Evolutionary conservation across 192 early-diverging fungal species (phyloP), one percentile per base, ranked within the genome.

Genomic region (Linnemannia hyalina): DNA sequence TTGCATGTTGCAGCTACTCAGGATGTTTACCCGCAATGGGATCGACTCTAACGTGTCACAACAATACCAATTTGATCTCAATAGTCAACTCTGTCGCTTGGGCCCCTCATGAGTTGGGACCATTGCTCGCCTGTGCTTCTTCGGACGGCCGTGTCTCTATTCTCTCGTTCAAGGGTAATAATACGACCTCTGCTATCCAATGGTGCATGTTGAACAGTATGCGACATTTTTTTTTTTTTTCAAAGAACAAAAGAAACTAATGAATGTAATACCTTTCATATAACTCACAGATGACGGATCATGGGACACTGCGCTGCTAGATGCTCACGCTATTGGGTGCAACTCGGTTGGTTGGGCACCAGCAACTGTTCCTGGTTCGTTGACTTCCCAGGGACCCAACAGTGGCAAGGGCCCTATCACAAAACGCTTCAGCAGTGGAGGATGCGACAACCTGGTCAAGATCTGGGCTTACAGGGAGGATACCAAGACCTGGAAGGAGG

Each of bases 331-430:
- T 15, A 97, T 97, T 75, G 99, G 97, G 73, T 93, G 94, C 75
- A 99, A 98, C 89, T 91, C 97, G 16, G 96, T 99, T 16, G 94
- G 94, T 71, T 99, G 99, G 99, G 97, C 97, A 47, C 97, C 99
- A 20, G 91, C 97, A 41, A 94, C 96, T 71, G 88, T 95, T 79
- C 93, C 96, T 44, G 95, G 95, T 46, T 91, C 94, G 47, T 88
- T 97, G 44, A 91, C 94, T 18, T 92, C 93, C 26, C 84, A 89
- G n/a, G 84, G 84, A 18, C 84, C 84, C 35, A 81, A 90, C 41
- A 92, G 93, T 41, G 93, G 91, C 40, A 92, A 92, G 47, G 90
- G 92, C 22, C 82, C 90, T 15, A 81, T 92, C 18, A 82, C 94
- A 46, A 97, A 95, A 80, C 94, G 97, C 74, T 94, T 99, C 86